Base-by-base conservation (phyloP, 2,329 filamentous ascomycete genomes). In the Epichloe brachyelytri region DNA sequence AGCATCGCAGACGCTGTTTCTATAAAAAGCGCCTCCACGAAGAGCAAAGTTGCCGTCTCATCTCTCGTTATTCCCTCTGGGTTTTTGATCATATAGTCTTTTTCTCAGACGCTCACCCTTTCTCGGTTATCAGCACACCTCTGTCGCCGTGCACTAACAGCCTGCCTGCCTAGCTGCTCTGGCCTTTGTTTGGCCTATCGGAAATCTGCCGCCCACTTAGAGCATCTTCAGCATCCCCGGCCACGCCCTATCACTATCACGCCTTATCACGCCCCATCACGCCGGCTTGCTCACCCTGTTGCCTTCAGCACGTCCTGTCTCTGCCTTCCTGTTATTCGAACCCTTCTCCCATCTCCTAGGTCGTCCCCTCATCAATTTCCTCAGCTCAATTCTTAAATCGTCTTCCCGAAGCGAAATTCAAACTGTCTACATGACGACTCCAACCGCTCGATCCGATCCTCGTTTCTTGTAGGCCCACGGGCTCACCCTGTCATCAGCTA, bases 341-440 rank as follows among this genome's bases (percentile, higher is more conserved):
- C 30, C n/a, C 30, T 48, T 48, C 46, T 39, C 46, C 49, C 17
- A 14, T 40, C 49, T 46, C 43, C 45, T 46, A 46, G 41, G 14
- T 15, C 33, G 20, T 39, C 14, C 33, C 20, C 11, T 34, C 46
- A 17, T 43, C 20, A 20, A 15, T 33, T 15, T 19, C 39, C 51
- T 41, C 30, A 39, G 34, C 50, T 47, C 53, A 47, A 50, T 48
- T 45, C 44, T 40, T 26, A 45, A 22, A 46, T 50, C 54, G 51
- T 62, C 60, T 38, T 30, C 11, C 14, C 7, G 20, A 30, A n/a
- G 8, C 22, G 17, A 30, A 20, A 5, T 46, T 33, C 15, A 40
- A 30, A 45, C 46, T 44, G 63, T 63, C 62, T 72, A 70, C 68
- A 72, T 72, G 69, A 69, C 62, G 65, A 59, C 59, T 56, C 59